Base-by-base conservation (phyloP, 1,284 basidiomycete genomes). In the Rhodotorula sp. region DNA sequence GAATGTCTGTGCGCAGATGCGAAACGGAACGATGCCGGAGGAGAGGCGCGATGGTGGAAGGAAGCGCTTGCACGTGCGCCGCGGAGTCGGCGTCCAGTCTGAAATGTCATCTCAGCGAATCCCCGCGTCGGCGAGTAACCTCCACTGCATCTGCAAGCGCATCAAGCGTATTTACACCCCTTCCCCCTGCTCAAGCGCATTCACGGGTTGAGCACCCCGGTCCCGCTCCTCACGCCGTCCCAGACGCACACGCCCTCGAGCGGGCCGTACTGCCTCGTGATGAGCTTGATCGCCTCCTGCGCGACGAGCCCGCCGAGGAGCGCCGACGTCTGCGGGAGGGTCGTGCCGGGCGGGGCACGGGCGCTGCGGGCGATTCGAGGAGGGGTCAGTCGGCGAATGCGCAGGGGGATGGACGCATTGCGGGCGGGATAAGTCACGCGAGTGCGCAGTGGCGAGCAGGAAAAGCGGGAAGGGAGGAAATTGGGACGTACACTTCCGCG, bases 281-380 rank as follows among this genome's bases (percentile, higher is more conserved):
- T 90, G 82, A 98, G 86, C 86, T 99, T 99, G 86, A 99, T 98
- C 13, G 89, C 89, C 82, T 99, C 97, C 79, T 99, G 97, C n/a
- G 94, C 94, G 37, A 95, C 91, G 29, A 99, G 82, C 0, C 96
- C 97, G 25, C 97, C 97, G 4, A 98, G 83, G 79, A 99, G 88
- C 0, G 94, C 94, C 0, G 97, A 92, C 0, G 90, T 95, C 74
- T 94, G 95, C 0, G 96, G 94, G 2, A 98, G 83, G 34, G 77
- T 96, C 92, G 1, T 67, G 13, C 46, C n/a, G 34, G 55, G 71
- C 41, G 59, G 82, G 79, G 75, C 50, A n/a, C 69, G 68, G 50
- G 69, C 50, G 4, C 64, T 58, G 41, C 37, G 41, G 9, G 50
- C 17, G 19, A 9, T 7, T 15, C 32, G 13, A 41, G 17, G 55